Base-by-base conservation (phyloP, 306 rosid species). In the Echinosophora koreensis region DNA sequence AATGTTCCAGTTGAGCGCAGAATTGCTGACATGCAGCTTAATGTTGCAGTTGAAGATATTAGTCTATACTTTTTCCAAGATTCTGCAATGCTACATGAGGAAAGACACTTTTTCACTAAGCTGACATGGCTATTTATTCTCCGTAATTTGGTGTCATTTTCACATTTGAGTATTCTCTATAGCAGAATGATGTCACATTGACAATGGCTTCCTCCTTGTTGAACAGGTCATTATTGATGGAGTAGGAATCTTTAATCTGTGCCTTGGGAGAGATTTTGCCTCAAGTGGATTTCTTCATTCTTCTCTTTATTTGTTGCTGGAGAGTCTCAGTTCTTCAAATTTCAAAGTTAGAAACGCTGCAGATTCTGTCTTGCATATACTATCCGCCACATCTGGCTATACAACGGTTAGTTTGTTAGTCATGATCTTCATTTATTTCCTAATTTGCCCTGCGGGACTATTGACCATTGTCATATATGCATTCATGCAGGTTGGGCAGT, bases 191-290 rank as follows among this genome's bases (percentile, higher is more conserved):
- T 54, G 27, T 77, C 38, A 75, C 66, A 79, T 52, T 67, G 59
- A 72, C 66, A 71, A 38, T 63, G 59, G 68, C 77, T 87, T 83
- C 80, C 38, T 80, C 84, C 77, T 41, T 71, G 79, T 78, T 71
- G 39, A 72, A 88, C 97, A 94, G 98, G 97, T 92, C 87, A 90
- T 89, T 59, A 90, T 94, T 68, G 97, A 94, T 65, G 98, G 98
- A 76, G 85, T 94, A 69, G 98, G 98, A 67, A 85, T 94, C 78
- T 85, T 87, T 62, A 87, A 78, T 81, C 77, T 90, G 72, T 94
- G 93, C 89, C 92, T 94, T 27, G 93, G 97, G 78, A 86, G 81
- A 78, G 86, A 89, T 86, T 94, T 92, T 82, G 65, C 82, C 63
- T 88, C 92, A 35, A 71, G 91, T 70, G 97, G 98, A 64, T 94